Evolutionary conservation across 805 yeast species (phyloP).

Genomic region (Saccharomyces kudriavzevii): DNA sequence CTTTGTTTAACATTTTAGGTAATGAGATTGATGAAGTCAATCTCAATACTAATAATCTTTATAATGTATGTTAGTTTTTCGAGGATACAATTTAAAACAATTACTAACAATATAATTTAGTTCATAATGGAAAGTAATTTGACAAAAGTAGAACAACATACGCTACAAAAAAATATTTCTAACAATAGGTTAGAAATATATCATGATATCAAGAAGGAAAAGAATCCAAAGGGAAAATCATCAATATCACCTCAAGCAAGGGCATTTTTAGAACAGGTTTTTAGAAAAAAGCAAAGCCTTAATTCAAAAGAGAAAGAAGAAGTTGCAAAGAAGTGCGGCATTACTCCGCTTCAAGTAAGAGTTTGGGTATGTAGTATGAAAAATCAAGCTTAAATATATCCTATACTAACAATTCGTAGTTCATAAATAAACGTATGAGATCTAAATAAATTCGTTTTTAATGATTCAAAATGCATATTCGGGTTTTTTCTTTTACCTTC

Average conservation of each 20-base stretch:
- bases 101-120: not conserved
- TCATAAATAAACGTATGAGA: not conserved
- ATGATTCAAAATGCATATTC: not conserved
- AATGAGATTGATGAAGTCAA: not conserved
- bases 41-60: not conserved
- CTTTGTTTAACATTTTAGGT: not conserved
- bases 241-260: slow-evolving; percentile 4
- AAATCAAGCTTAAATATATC: not conserved
- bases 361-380: slow-evolving; percentile 16
- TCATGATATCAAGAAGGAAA: not conserved
- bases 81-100: not conserved
- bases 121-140: not conserved
- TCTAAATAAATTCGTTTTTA: not conserved
- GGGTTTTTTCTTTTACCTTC: not conserved
- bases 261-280: slow-evolving; percentile 14
- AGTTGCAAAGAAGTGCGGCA: slow-evolving; percentile 17
- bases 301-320: slow-evolving; percentile 18
- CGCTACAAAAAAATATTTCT: not conserved
- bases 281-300: slow-evolving; percentile 14
- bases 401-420: not conserved
- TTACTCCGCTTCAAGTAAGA: slow-evolving; percentile 19
- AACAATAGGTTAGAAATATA: not conserved
- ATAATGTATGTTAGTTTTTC: not conserved
- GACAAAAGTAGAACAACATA: not conserved
- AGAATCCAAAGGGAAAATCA: not conserved